These are phyloP conservation scores for Saccharomycopsis hybrid DNA, from an alignment of 1,139 yeast genomes.

Conservation along the genomic window DNA sequence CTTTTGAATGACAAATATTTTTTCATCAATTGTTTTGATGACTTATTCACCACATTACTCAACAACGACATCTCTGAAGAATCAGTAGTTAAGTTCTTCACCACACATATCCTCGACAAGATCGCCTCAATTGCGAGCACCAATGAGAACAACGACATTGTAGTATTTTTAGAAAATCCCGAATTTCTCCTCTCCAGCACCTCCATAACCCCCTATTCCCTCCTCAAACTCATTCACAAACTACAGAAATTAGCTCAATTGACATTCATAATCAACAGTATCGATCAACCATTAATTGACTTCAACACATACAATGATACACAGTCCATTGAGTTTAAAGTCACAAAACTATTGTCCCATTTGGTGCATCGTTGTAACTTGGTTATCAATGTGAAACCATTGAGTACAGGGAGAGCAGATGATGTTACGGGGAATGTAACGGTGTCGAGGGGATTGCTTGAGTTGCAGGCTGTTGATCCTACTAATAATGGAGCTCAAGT, in stretches of 20 bases:
- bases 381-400: constrained; percentile 51
- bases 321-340: constrained; percentile 7
- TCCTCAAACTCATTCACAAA: constrained; percentile 7
- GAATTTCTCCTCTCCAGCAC: constrained; percentile 15
- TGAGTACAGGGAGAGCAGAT: constrained; percentile 74
- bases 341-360: constrained; percentile 10
- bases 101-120: constrained; percentile 1
- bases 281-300: constrained; percentile 14
- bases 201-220: not conserved
- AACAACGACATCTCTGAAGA: not conserved
- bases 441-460: constrained; percentile 43
- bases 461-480: not conserved
- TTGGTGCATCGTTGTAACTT: constrained; percentile 45
- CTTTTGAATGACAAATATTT: not conserved
- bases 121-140: not conserved
- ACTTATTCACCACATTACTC: constrained; percentile 8
- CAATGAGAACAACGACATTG: not conserved
- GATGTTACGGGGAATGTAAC: constrained; percentile 73
- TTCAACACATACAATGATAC: constrained; percentile 5
- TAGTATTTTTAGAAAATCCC: constrained; percentile 8
- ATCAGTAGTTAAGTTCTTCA: constrained; percentile 2
- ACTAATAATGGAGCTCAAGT: not conserved
- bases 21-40: constrained; percentile 17
- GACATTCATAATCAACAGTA: not conserved
- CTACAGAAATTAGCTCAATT: constrained; percentile 3